Conservation (phyloP, 345 rosid species). For the Pelargonium nanum region DNA sequence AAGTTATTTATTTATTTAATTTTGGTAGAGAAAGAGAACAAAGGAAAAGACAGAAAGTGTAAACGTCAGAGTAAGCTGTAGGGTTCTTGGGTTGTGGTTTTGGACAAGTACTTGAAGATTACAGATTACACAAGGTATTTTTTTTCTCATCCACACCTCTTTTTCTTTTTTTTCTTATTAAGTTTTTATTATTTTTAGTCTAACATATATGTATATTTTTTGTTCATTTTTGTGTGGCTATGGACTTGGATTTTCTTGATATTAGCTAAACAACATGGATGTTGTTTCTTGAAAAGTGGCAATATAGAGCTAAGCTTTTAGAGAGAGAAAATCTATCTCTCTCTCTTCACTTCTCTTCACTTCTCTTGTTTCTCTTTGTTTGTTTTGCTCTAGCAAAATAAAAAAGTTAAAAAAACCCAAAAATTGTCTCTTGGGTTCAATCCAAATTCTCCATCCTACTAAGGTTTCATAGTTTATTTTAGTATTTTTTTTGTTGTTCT, state of each 20-base stretch:
- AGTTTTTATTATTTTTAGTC: slow-evolving; percentile 11
- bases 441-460: slow-evolving; percentile 25
- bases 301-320: slow-evolving; percentile 2
- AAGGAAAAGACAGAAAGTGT: slow-evolving; percentile 71
- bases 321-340: background rate
- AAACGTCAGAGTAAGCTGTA: slow-evolving; percentile 40
- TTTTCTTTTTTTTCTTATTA: slow-evolving; percentile 21
- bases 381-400: background rate
- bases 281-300: too few species aligned
- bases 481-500: background rate
- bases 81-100: slow-evolving; percentile 31
- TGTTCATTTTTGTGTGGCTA: slow-evolving; percentile 39
- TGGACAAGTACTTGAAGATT: slow-evolving; percentile 16
- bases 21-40: slow-evolving; percentile 30
- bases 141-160: slow-evolving; percentile 42
- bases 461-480: background rate
- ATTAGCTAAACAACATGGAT: too few species aligned
- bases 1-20: slow-evolving; percentile 15
- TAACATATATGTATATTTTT: slow-evolving; percentile 14
- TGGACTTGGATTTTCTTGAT: slow-evolving; percentile 26
- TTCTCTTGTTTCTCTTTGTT: slow-evolving; percentile 6
- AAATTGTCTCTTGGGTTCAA: slow-evolving; percentile 62
- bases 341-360: slow-evolving; percentile 5
- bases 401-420: background rate
- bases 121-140: slow-evolving; percentile 10